These are phyloP conservation scores for Peronospora tabacina DNA, from an alignment of 352 stramenopile species.

Conservation along the genomic window DNA sequence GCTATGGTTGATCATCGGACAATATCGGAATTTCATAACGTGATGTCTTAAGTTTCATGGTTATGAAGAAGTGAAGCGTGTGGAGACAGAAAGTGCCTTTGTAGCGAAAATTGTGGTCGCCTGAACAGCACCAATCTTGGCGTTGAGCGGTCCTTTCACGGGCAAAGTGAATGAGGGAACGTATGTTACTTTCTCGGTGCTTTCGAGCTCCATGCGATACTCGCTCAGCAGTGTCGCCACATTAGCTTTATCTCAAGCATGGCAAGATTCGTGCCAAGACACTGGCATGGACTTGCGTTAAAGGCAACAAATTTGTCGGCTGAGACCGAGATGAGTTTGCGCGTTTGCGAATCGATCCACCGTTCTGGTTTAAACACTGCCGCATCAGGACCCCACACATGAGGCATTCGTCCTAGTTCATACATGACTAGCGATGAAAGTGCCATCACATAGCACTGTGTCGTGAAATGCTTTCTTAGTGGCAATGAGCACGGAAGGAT, in stretches of 20 bases:
- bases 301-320: constrained; percentile 67
- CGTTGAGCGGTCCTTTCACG: constrained; percentile 29
- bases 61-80: too few species aligned
- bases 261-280: constrained; percentile 65
- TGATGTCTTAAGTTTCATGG: too few species aligned
- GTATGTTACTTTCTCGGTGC: constrained; percentile 22
- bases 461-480: constrained; percentile 20
- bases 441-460: constrained; percentile 43
- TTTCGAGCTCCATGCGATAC: constrained; percentile 30
- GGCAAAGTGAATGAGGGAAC: constrained; percentile 31
- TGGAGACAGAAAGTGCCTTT: too few species aligned
- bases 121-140: constrained; percentile 1
- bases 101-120: too few species aligned
- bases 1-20: too few species aligned
- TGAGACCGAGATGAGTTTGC: constrained; percentile 30
- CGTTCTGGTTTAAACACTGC: constrained; percentile 55
- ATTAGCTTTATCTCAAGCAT: constrained; percentile 51
- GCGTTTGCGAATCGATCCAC: constrained; percentile 41
- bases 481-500: constrained; percentile 53
- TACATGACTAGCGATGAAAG: constrained; percentile 47
- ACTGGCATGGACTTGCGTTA: constrained; percentile 56
- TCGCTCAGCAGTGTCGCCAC: constrained; percentile 24
- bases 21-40: too few species aligned
- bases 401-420: constrained; percentile 40
- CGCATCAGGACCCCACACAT: constrained; percentile 59